phyloP scores from a whole-genome alignment of 163 green algal genomes.

The Scenedesmus sp. region DNA sequence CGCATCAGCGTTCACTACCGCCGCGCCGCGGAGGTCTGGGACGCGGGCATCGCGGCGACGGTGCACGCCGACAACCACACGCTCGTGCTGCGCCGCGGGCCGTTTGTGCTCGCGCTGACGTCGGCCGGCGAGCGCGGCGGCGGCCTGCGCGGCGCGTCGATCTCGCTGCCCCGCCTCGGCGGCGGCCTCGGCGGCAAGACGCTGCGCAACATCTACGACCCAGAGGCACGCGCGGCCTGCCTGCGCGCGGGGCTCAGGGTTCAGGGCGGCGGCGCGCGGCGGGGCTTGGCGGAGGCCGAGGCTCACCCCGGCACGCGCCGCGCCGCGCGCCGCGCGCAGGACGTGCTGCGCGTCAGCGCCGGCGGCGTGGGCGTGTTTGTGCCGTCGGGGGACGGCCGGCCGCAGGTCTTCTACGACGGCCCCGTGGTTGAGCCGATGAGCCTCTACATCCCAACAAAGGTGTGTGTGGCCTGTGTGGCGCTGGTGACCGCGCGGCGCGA shows the following conservation, averaged over 20 bases:
- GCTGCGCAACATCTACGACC: slow-evolving; percentile 22
- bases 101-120: slow-evolving; percentile 18
- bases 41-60: neutral
- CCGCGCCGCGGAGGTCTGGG: neutral
- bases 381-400: neutral
- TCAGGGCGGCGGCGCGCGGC: too few relatives aligned
- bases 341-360: slow-evolving; percentile 8
- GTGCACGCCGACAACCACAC: neutral
- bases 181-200: neutral
- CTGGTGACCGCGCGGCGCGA: too few relatives aligned
- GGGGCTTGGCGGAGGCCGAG: too few relatives aligned
- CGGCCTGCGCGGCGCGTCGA: neutral
- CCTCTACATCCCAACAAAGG: neutral
- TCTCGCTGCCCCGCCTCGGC: neutral
- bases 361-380: neutral
- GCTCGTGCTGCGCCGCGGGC: neutral
- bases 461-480: too few relatives aligned
- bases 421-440: neutral
- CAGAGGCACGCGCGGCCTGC: too few relatives aligned
- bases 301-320: too few relatives aligned
- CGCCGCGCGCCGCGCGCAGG: neutral
- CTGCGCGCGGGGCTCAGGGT: too few relatives aligned
- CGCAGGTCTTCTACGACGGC: slow-evolving; percentile 20
- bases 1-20: neutral
- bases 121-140: neutral